Conservation (phyloP, 371 early-diverging fungal species). For the Actinomucor elegans region DNA sequence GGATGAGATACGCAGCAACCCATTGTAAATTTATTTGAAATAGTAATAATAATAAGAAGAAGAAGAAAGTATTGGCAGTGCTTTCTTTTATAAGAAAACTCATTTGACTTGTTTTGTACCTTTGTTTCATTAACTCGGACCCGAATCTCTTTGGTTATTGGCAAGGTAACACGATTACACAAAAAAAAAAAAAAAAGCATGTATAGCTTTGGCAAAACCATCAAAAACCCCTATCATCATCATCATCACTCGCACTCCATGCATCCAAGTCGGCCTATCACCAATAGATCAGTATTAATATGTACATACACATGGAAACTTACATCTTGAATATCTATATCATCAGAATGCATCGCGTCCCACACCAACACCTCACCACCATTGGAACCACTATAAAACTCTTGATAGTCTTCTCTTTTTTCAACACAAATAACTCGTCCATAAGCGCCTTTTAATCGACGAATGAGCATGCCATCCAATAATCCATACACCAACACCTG, state of each 20-base stretch:
- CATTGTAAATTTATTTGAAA: conserved; percentile 15
- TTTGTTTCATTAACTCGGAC: conserved; percentile 16
- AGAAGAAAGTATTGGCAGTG: background rate
- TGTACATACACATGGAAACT: background rate
- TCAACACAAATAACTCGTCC: conserved; percentile 64
- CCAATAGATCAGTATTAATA: conserved; percentile 15
- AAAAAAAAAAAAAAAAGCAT: conserved; percentile 3
- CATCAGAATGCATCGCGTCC: conserved; percentile 42
- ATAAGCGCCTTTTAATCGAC: conserved; percentile 63
- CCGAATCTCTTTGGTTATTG: conserved; percentile 2
- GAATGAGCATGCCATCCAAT: conserved; percentile 53
- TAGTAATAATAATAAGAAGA: background rate
- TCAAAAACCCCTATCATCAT: too few species aligned
- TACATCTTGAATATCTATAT: background rate
- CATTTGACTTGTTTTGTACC: conserved; percentile 8
- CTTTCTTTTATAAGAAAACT: conserved; percentile 5
- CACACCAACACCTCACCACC: conserved; percentile 69
- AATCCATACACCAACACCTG: conserved; percentile 64
- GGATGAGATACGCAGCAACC: conserved; percentile 41
- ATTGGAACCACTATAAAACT: conserved; percentile 68
- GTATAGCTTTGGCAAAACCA: too few species aligned
- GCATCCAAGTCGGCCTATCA: conserved; percentile 21
- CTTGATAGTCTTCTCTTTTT: conserved; percentile 54
- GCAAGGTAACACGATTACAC: conserved; percentile 15
- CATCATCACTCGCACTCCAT: conserved; percentile 32